Evolutionary conservation across 78 protist genomes (phyloP), one percentile per base, ranked within the genome.

Genomic region (Isochrysis galbana): DNA sequence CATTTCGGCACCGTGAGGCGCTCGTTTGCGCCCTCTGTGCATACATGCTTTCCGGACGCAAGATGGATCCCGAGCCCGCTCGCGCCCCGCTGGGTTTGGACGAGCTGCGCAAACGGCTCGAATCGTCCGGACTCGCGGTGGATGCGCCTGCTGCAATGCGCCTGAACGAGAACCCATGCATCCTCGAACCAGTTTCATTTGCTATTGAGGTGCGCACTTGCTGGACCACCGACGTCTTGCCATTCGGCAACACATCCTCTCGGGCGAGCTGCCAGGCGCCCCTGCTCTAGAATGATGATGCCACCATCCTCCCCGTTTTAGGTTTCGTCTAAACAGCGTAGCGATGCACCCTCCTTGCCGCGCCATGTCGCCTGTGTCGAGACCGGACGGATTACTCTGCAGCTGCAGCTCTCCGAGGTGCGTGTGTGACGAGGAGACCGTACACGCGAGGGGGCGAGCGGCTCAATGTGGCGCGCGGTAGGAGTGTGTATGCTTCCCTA

Each of bases 1-100:
- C 84, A 10, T 77, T 77, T 5, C 44, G 4, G 47, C 84, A 77
- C 26, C 84, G 84, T 26, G 84, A 77, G 47, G 84, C 47, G 84
- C 84, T 77, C 46, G 84, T 77, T 14, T 77, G 84, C 84, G 44
- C 84, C n/a, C 84, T 77, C 29, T 77, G 84, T 29, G 84, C 46
- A 42, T 77, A 77, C 47, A 26, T 36, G 46, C 84, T 77, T 23
- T 32, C 3, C 11, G 80, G 45, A 41, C 5, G 32, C 32, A 2
- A 2, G 14, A 36, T 70, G 80, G 45, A 7, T 4, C 41, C 80
- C 19, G 39, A 14, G 3, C 72, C 72, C 61, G 7, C 61, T 51
- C 61, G 61, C 61, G 61, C 29, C 61, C 61, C 29, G 29, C 61
- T 51, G 36, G 14, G 29, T 32, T 3, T 32, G 29, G 23, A 3